Evolutionary conservation across 495 filamentous ascomycete genomes (phyloP).

Genomic region (Penicillium cosmopolitanum): DNA sequence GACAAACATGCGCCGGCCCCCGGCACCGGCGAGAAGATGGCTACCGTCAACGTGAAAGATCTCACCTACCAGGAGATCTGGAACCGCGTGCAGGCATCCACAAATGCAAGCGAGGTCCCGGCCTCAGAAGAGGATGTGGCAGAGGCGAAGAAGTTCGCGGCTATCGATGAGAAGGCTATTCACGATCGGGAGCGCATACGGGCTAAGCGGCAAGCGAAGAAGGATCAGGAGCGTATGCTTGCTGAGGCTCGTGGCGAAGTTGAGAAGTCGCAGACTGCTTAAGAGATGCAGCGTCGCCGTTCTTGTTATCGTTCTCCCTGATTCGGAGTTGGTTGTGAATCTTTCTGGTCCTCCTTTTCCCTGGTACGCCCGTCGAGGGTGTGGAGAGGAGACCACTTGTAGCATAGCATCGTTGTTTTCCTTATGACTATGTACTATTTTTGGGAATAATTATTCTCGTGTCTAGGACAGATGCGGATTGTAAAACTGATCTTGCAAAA

Average conservation of each 20-base stretch:
- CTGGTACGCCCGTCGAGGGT: slow-evolving; percentile 3
- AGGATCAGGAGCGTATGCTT: slow-evolving; percentile 63
- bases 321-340: slow-evolving; percentile 9
- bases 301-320: slow-evolving; percentile 1
- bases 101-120: slow-evolving; percentile 63
- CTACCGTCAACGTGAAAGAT: slow-evolving; percentile 41
- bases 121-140: slow-evolving; percentile 63
- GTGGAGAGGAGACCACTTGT: slow-evolving; percentile 33
- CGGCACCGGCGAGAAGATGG: slow-evolving; percentile 36
- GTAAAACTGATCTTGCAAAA: not conserved
- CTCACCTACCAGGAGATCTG: slow-evolving; percentile 63
- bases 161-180: slow-evolving; percentile 52
- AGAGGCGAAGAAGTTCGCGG: slow-evolving; percentile 62
- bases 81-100: slow-evolving; percentile 65
- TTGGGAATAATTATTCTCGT: slow-evolving; percentile 22
- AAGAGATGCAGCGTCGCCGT: slow-evolving; percentile 22
- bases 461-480: not conserved
- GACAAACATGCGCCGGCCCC: slow-evolving; percentile 45
- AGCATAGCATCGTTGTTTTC: slow-evolving; percentile 45
- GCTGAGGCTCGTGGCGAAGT: slow-evolving; percentile 60
- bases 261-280: slow-evolving; percentile 41
- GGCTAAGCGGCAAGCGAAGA: slow-evolving; percentile 60
- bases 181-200: slow-evolving; percentile 60
- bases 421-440: slow-evolving; percentile 23
- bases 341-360: slow-evolving; percentile 13